Base-by-base conservation (phyloP, 345 rosid species). In the Firmiana major region DNA sequence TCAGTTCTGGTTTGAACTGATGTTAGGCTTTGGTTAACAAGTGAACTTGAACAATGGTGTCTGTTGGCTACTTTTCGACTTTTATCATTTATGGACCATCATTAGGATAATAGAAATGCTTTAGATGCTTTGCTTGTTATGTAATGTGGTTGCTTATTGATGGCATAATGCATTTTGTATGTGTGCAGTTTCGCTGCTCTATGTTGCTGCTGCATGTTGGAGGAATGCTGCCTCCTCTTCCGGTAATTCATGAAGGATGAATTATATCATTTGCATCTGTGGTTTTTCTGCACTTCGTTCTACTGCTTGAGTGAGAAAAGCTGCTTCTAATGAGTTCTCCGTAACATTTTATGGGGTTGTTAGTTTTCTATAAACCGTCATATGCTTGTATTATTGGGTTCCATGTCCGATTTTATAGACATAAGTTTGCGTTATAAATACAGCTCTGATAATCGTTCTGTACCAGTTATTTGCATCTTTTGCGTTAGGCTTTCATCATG, bases 231-330 rank as follows among this genome's bases (percentile, higher is more conserved):
- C 85, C 81, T 79, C 86, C 74, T 31, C 9, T 46, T 62, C n/a
- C 74, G 78, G 82, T 75, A 21, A 26, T 51, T 24, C 22, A 6
- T 2, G 9, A 40, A 15, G 12, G 34, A 10, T 13, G 71, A 22
- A 22, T 40, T 57, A 19, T 15, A 2, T 43, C 21, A 38, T 57
- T 36, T 59, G n/a, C 13, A 45, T 63, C 24, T 79, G 69, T 75
- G 79, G 83, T 54, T 75, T 54, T 54, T 76, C 91, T n/a, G 79
- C 83, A 1, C 83, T 81, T 75, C 75, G 84, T 79, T n/a, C n/a
- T n/a, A n/a, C n/a, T 80, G 86, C 84, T 86, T 87, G 82, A 36
- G 80, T 86, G 86, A 86, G 78, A 85, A 83, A 71, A 80, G 88
- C 84, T 85, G 86, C 87, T 79, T 74, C 83, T 78, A 64, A 45